A percentile compares a stretch with the other conserved stretches of the same genome.
phyloP scores from a whole-genome alignment of 1,284 basidiomycete species.

The Athelia psychrophila region DNA sequence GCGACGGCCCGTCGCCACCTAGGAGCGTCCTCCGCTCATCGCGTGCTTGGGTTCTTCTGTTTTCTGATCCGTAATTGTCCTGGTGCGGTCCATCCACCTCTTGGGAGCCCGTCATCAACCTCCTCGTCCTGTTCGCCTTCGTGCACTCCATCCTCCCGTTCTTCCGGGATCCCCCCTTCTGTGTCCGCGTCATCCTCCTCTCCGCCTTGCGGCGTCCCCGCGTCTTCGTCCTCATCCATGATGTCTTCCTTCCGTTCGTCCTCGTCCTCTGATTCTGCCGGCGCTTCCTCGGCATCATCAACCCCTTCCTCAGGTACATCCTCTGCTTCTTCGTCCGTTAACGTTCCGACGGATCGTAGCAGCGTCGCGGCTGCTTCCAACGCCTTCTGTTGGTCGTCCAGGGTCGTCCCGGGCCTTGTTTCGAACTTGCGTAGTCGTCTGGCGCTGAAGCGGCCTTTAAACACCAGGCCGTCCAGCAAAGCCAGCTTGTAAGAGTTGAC shows the following conservation, averaged over 20 bases:
- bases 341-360: slow-evolving; percentile 8
- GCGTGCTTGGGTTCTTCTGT: no score
- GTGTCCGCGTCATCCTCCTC: no score
- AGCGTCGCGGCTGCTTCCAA: slow-evolving; percentile 7
- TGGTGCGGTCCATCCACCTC: no score
- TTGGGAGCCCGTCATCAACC: no score
- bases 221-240: no score
- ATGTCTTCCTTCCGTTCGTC: no score
- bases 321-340: slow-evolving; percentile 9
- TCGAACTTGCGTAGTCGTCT: slow-evolving; percentile 15
- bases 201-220: no score
- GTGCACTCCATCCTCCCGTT: not conserved
- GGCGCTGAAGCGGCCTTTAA: slow-evolving; percentile 15
- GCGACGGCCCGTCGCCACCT: no score
- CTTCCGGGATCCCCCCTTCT: no score
- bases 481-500: slow-evolving; percentile 22
- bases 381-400: slow-evolving; percentile 8
- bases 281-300: slow-evolving; percentile 4
- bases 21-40: no score
- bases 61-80: no score
- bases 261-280: slow-evolving; percentile 5
- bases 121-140: not conserved
- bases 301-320: slow-evolving; percentile 2
- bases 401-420: slow-evolving; percentile 9
- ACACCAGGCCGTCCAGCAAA: slow-evolving; percentile 7